A percentile compares a stretch with the other conserved stretches of the same genome.
phyloP scores from a whole-genome alignment of 78 protist species.

The Mantamonas sphyraenae region DNA sequence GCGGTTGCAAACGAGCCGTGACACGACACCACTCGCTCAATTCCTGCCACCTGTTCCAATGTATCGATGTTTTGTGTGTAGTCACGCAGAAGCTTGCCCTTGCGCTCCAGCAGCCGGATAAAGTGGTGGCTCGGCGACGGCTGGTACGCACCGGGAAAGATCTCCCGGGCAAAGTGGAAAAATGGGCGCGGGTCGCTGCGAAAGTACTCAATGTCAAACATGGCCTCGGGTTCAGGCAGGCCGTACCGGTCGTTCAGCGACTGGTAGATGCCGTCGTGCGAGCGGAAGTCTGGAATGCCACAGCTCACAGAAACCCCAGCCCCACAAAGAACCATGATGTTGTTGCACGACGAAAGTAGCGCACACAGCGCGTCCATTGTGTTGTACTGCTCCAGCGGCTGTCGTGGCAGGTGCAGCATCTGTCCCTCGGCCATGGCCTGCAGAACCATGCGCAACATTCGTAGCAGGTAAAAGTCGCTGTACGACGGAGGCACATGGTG shows the following conservation, averaged over 20 bases:
- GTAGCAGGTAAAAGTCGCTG: too few relatives aligned
- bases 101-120: constrained; percentile 8
- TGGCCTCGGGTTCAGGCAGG: constrained; percentile 12
- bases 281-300: constrained; percentile 46
- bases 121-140: constrained; percentile 36
- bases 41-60: constrained; percentile 32
- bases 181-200: constrained; percentile 10
- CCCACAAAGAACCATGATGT: constrained; percentile 16
- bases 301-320: constrained; percentile 28
- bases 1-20: constrained; percentile 30
- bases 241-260: not conserved
- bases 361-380: not conserved
- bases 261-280: not conserved
- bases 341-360: not conserved
- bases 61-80: constrained; percentile 51
- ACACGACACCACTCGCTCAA: not conserved
- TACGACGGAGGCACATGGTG: too few relatives aligned
- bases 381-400: not conserved
- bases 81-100: constrained; percentile 14
- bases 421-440: too few relatives aligned
- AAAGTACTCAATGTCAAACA: constrained; percentile 29
- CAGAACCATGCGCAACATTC: too few relatives aligned
- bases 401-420: too few relatives aligned
- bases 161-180: not conserved
- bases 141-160: constrained; percentile 6